These are phyloP conservation scores for Phytophthora parvispora DNA, from an alignment of 352 stramenopile genomes.

Conservation along the genomic window DNA sequence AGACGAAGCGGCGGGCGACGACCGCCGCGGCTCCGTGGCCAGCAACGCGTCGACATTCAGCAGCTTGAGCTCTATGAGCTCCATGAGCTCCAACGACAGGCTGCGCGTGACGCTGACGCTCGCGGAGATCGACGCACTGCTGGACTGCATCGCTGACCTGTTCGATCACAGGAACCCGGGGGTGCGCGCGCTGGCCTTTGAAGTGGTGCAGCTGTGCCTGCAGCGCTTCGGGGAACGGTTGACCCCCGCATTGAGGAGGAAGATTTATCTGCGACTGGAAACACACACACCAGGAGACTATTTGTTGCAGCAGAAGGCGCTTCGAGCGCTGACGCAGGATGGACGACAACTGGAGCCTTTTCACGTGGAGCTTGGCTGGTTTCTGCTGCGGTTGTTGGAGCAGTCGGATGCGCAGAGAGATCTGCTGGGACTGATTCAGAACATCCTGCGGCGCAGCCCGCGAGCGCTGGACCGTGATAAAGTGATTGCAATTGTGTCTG, in stretches of 20 bases:
- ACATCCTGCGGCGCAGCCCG: constrained; percentile 71
- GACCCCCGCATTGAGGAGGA: constrained; percentile 45
- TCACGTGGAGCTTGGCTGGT: constrained; percentile 73
- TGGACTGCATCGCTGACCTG: constrained; percentile 77
- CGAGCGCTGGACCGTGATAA: constrained; percentile 66
- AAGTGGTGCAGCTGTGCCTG: constrained; percentile 78
- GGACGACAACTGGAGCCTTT: constrained; percentile 78
- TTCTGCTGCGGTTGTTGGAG: constrained; percentile 79
- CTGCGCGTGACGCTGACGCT: constrained; percentile 30
- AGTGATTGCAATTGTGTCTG: constrained; percentile 74
- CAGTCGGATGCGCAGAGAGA: constrained; percentile 87
- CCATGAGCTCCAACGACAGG: constrained; percentile 19
- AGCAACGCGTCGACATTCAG: constrained; percentile 30
- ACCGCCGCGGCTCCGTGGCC: constrained; percentile 2
- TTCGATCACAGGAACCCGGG: constrained; percentile 79
- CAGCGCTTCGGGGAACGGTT: constrained; percentile 68
- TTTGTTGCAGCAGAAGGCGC: constrained; percentile 65
- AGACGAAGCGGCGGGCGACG: constrained; percentile 15
- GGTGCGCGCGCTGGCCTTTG: constrained; percentile 77
- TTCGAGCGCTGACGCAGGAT: constrained; percentile 75
- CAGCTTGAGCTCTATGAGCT: constrained; percentile 16
- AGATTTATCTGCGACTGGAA: constrained; percentile 72
- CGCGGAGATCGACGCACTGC: constrained; percentile 63
- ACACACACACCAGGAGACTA: constrained; percentile 62
- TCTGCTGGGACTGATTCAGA: constrained; percentile 79